These are phyloP conservation scores for Trichothecium sympodiale DNA, from an alignment of 2,329 filamentous ascomycete species.

Conservation along the genomic window DNA sequence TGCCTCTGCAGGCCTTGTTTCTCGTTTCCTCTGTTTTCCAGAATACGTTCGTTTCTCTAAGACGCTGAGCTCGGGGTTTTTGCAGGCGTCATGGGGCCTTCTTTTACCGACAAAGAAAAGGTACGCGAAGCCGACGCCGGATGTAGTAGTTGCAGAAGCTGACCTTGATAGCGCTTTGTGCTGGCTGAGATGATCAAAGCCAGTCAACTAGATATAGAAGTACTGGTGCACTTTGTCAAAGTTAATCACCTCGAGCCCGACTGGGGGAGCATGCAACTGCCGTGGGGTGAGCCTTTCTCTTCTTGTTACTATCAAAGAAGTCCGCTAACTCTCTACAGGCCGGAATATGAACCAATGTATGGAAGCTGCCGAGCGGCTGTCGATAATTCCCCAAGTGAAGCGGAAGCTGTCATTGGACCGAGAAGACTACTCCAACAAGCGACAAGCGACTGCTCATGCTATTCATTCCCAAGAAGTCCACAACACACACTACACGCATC, in stretches of 20 bases:
- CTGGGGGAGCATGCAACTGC: conserved; percentile 38
- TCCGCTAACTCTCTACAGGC: conserved; percentile 18
- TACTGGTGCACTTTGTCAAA: conserved; percentile 36
- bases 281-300: conserved; percentile 24
- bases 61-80: background rate
- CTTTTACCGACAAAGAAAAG: conserved; percentile 41
- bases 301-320: background rate
- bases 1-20: conserved; percentile 4
- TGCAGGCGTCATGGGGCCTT: conserved; percentile 1
- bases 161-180: conserved; percentile 37
- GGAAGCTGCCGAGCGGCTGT: conserved; percentile 25
- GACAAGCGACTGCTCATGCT: background rate
- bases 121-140: conserved; percentile 21
- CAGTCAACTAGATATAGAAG: conserved; percentile 35
- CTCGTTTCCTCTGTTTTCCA: conserved; percentile 1
- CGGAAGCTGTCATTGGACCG: conserved; percentile 23
- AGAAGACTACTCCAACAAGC: conserved; percentile 11
- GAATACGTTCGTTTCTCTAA: conserved; percentile 2
- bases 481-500: conserved; percentile 2
- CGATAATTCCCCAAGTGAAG: conserved; percentile 20
- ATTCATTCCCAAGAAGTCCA: conserved; percentile 5
- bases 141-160: conserved; percentile 4
- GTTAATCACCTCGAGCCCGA: conserved; percentile 27
- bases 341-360: conserved; percentile 37
- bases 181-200: conserved; percentile 48